Conservation (phyloP, 176 grass and related monocot species). For the Avena insularis region DNA sequence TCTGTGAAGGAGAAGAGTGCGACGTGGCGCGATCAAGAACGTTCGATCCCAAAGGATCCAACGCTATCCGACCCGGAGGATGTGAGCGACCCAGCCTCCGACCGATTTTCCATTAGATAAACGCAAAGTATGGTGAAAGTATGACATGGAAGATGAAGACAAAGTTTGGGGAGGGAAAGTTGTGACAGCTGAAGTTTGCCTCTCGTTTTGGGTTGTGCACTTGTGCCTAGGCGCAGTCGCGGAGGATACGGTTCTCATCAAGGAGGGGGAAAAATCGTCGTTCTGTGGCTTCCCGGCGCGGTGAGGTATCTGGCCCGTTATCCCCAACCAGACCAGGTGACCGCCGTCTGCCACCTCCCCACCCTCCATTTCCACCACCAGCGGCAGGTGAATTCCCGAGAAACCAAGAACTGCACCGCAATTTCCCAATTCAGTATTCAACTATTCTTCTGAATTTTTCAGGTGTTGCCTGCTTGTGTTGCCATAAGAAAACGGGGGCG, state of each 20-base stretch:
- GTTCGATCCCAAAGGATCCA: too few relatives aligned
- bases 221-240: background rate
- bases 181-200: background rate
- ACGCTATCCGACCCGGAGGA: too few relatives aligned
- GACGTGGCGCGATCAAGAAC: too few relatives aligned
- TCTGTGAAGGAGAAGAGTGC: too few relatives aligned
- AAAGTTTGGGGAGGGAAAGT: background rate
- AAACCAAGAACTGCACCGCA: background rate
- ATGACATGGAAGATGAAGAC: background rate
- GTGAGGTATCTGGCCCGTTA: slow-evolving; percentile 4
- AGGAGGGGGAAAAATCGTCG: background rate
- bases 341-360: background rate
- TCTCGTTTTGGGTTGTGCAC: background rate
- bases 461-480: background rate
- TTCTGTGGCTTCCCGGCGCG: slow-evolving; percentile 11
- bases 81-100: too few relatives aligned
- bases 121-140: background rate
- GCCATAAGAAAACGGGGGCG: background rate
- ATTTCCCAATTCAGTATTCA: background rate
- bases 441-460: background rate
- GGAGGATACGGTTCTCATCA: background rate
- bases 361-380: slow-evolving; percentile 10
- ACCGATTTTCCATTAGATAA: too few relatives aligned
- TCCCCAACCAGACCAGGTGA: background rate
- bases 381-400: background rate